Evolutionary conservation across 1,284 basidiomycete genomes (phyloP).

Genomic region (Trametes sp.): DNA sequence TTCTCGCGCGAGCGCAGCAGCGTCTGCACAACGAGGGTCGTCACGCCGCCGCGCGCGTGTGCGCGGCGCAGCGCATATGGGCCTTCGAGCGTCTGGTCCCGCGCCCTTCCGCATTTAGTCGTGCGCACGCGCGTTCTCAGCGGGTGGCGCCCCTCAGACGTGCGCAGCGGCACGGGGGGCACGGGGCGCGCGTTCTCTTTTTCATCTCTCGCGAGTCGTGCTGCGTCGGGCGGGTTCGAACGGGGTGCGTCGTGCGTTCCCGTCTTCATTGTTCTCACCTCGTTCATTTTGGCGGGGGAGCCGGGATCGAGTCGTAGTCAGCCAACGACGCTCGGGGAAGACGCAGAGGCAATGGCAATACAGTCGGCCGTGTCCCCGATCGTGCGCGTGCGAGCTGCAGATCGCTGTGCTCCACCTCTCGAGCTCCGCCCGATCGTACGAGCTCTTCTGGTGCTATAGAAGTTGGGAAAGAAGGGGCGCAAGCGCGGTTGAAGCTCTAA

Average conservation of each 20-base stretch:
- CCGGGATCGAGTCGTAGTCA: no score
- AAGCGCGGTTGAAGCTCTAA: not conserved
- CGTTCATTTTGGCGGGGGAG: no score
- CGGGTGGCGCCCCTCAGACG: not conserved
- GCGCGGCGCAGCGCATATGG: not conserved
- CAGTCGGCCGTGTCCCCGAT: not conserved
- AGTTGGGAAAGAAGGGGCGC: no score
- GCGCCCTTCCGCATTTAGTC: conserved; percentile 12
- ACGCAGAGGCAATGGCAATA: not conserved
- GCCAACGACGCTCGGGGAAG: not conserved
- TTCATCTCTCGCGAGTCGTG: not conserved
- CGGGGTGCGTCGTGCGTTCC: no score
- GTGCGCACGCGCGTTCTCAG: not conserved
- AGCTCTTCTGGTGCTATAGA: not conserved
- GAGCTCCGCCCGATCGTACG: conserved; percentile 3
- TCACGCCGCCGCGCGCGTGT: not conserved
- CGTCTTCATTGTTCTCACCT: no score
- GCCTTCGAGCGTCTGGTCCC: conserved; percentile 2
- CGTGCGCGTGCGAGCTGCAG: not conserved
- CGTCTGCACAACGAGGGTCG: not conserved
- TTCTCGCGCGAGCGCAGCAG: not conserved
- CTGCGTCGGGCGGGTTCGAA: not conserved
- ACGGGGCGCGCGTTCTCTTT: not conserved
- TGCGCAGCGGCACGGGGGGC: not conserved
- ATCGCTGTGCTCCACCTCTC: not conserved